Base-by-base conservation (phyloP, 2,329 filamentous ascomycete genomes). In the Monosporascus sp. region DNA sequence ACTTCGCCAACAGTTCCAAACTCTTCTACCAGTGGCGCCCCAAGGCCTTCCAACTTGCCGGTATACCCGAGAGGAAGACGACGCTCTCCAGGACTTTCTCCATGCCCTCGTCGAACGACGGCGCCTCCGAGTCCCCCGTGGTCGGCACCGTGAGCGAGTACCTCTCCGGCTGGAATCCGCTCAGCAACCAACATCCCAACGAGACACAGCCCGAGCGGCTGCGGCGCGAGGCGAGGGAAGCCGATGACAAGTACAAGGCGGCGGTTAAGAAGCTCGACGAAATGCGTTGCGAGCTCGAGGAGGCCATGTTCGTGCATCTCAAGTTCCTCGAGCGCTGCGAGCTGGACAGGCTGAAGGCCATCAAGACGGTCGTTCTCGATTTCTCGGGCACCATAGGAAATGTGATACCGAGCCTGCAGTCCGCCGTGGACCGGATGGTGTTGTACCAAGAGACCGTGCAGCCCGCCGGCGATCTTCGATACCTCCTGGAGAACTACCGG, bases 381-480 rank as follows among this genome's bases (percentile, higher is more conserved):
- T 97, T 99, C 71, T 97, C 93, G 5, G 94, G 94, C 46, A 91
- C 93, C 38, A 89, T 99, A 70, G 93, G 93, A 78, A 99, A 99
- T 66, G 93, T 97, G 64, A 97, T 99, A 58, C 95, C 94, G 18
- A 95, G 89, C 66, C 76, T 99, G 57, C 94, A 97, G 72, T 93
- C 93, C 55, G 91, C 92, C 0, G 91, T 99, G 24, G 94, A 99
- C 74, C 91, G 95, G 68, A 97, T 99, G 92, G 91, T 99, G 86
- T 80, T 99, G 47, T 99, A 95, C 74, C 94, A 99, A 71, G 94
- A 99, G 77, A 97, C 94, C 0, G 89, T 99, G n/a, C 94, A 97
- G 71, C 94, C 94, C 6, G 70, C 86, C 48, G 89, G 90, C 40
- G 94, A 99, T 71, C 76, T 99, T 61, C 84, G 94, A 58, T 99